Base-by-base conservation (phyloP, 2,329 filamentous ascomycete species). In the Aureobasidium subglaciale region DNA sequence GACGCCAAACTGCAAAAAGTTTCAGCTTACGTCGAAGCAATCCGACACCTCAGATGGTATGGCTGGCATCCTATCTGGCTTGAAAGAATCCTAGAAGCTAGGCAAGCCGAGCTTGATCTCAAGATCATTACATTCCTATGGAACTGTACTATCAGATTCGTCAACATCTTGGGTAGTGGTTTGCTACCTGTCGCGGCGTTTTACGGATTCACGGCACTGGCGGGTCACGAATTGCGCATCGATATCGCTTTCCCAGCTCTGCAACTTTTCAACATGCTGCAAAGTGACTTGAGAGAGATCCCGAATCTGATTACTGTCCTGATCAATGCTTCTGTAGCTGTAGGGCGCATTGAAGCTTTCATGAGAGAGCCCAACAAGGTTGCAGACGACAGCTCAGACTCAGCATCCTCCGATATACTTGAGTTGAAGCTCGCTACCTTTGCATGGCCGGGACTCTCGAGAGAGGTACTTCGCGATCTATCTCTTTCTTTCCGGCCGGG, bases 161-260 rank as follows among this genome's bases (percentile, higher is more conserved):
- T 87, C 53, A 91, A 92, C 65, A 77, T 82, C 4, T 76, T 89
- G 25, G 84, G 87, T 0, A 87, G 85, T 25, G 84, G 85, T 0
- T 70, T 90, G 4, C 90, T 95, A 61, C 90, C 90, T 0, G 84
- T 93, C 0, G 83, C 86, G 1, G 88, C 87, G 1, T 90, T 96
- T 62, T 89, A 85, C 61, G 84, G 88, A 0, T 95, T 90, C 67
- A 93, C 90, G 0, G 77, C 86, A 10, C 68, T 91, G 35, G 83
- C 86, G 4, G 81, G 82, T 0, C 77, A 81, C 45, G 79, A 83
- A 0, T 71, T 96, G 8, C 83, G 84, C 0, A 83, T 95, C 32
- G 87, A 95, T 59, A 78, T 95, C 24, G 90, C 90, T 9, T 96
- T 95, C 68, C 90, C 90, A 0, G 90, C 90, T 0, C 75, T 96